Conservation (phyloP, 2,329 filamentous ascomycete species). For the Trichoderma cornu-damae region DNA sequence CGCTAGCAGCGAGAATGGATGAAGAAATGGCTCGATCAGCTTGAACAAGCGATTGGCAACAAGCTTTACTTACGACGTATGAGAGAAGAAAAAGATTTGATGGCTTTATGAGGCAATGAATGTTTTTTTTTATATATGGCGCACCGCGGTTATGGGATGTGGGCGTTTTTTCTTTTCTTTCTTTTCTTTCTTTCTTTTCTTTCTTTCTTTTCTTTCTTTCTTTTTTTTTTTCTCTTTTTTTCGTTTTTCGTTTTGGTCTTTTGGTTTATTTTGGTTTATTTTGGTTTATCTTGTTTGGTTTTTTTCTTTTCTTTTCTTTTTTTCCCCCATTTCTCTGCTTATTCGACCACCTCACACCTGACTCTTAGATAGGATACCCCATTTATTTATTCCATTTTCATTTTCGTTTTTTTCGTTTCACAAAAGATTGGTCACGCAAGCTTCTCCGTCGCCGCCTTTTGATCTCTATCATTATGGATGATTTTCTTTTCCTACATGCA, state of each 20-base stretch:
- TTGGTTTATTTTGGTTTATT: too few relatives aligned
- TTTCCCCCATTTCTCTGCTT: slow-evolving; percentile 23
- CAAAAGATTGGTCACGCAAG: slow-evolving; percentile 4
- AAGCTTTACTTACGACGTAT: slow-evolving; percentile 5
- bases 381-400: slow-evolving; percentile 19
- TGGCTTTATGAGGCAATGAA: slow-evolving; percentile 21
- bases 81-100: not conserved
- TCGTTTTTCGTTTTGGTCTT: too few relatives aligned
- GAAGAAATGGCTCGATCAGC: not conserved
- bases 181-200: slow-evolving; percentile 26
- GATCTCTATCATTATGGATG: not conserved
- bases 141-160: slow-evolving; percentile 8
- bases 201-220: slow-evolving; percentile 22
- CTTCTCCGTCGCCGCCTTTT: slow-evolving; percentile 10
- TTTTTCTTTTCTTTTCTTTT: slow-evolving; percentile 21
- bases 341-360: not conserved
- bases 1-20: not conserved
- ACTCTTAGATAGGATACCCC: slow-evolving; percentile 40
- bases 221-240: slow-evolving; percentile 26
- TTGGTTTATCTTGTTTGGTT: too few relatives aligned
- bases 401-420: not conserved
- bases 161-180: slow-evolving; percentile 10
- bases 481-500: not conserved
- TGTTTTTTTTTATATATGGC: slow-evolving; percentile 27
- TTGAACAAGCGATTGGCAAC: not conserved